Base-by-base conservation (phyloP, 495 filamentous ascomycete species). In the Daldinia decipiens region DNA sequence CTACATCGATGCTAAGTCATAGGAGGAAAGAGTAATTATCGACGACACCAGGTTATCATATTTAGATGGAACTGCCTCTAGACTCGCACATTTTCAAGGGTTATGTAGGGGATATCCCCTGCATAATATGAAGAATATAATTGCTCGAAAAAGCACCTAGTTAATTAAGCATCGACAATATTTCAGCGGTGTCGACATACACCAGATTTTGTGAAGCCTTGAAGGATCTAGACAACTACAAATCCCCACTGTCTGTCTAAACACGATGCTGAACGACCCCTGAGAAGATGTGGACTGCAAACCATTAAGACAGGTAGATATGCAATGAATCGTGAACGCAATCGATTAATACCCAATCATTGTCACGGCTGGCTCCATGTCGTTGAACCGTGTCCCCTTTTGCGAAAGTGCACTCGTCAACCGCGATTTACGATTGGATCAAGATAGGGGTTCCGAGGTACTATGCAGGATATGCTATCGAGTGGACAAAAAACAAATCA, bases 151-250 rank as follows among this genome's bases (percentile, higher is more conserved):
- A 47, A 17, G 9, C 24, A 13, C 12, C 34, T 13, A 11, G 8
- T 47, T 11, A 24, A 47, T 47, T 11, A 24, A 47, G 43, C 43
- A 47, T 47, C 17, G 7, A 21, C 17, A 47, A 47, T 47, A 12
- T 12, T 47, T 47, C 43, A 47, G 43, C 43, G 43, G 43, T 47
- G 43, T 47, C 43, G 43, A 47, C 43, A 47, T 47, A 21, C 34
- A 36, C 34, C 31, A 17, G n/a, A 45, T 45, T 19, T 0, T 40
- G 8, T 45, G 40, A 45, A 45, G 40, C 15, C 17, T 45, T 45
- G 36, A 45, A 45, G 5, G 17, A 17, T 9, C 40, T 6, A 45
- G 0, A 19, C 7, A 32, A 4, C 7, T 7, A 34, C 21, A 12
- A 0, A 21, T 24, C 19, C 43, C 43, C 43, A 21, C 43, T 24